These are phyloP conservation scores for Claviceps spartinae DNA, from an alignment of 2,329 filamentous ascomycete genomes.

Conservation along the genomic window DNA sequence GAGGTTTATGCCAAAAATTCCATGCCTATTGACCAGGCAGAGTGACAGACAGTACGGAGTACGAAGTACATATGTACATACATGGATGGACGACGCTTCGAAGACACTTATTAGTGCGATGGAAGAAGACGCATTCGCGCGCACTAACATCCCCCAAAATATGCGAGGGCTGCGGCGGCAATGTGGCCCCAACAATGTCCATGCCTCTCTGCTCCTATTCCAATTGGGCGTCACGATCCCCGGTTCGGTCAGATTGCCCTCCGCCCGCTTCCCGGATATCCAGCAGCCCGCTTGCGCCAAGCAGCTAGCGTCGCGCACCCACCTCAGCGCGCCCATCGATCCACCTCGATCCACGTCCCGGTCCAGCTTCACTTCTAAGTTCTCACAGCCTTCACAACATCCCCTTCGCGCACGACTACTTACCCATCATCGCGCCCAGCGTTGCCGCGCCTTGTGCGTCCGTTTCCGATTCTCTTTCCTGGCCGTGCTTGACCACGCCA, in stretches of 20 bases:
- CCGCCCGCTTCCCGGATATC: slow-evolving; percentile 5
- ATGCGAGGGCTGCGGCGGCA: neutral
- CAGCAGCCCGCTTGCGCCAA: slow-evolving; percentile 3
- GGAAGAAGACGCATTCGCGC: neutral
- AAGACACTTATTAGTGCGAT: neutral
- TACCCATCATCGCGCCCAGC: neutral
- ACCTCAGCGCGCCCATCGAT: neutral
- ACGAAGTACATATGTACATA: neutral
- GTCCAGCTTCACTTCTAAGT: no score
- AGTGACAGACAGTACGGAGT: neutral
- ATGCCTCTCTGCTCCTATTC: slow-evolving; percentile 1
- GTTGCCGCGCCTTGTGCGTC: slow-evolving; percentile 1
- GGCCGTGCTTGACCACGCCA: neutral
- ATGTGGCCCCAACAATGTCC: neutral
- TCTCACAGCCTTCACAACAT: no score
- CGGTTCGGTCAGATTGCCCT: slow-evolving; percentile 2
- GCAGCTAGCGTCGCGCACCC: slow-evolving; percentile 2
- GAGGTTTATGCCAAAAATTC: neutral
- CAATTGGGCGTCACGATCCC: slow-evolving; percentile 2
- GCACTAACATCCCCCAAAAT: neutral
- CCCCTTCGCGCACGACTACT: no score
- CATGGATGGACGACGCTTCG: neutral
- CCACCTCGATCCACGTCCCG: no score
- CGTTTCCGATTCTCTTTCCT: neutral
- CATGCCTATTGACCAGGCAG: neutral